Conservation (phyloP, 2,329 filamentous ascomycete genomes). For the Trichoderma breve region DNA sequence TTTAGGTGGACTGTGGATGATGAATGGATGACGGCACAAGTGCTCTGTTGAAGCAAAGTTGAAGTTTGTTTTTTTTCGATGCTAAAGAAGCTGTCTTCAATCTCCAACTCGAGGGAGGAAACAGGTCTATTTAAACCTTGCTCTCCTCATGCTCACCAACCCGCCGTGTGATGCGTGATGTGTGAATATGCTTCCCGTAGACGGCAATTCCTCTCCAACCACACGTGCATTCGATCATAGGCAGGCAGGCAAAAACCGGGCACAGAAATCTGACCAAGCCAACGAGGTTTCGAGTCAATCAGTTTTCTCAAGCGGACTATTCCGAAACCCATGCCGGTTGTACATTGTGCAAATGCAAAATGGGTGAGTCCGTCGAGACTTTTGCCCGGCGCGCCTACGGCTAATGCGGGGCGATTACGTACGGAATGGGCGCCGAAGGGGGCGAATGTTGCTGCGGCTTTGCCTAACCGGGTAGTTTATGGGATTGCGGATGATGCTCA, state of each 20-base stretch:
- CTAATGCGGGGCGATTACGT: constrained; percentile 20
- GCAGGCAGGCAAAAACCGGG: constrained; percentile 10
- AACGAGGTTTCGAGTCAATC: not conserved
- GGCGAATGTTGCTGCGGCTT: not conserved
- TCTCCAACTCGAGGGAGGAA: not conserved
- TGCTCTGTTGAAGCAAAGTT: not conserved
- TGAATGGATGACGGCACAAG: constrained; percentile 17
- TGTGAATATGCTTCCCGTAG: not conserved
- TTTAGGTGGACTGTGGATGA: not conserved
- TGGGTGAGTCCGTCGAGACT: not conserved
- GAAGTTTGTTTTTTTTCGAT: not conserved
- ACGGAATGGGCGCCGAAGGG: constrained; percentile 11
- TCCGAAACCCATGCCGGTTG: constrained; percentile 8
- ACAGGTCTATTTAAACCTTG: constrained; percentile 11
- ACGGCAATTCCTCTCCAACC: not conserved
- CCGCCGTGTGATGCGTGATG: not conserved
- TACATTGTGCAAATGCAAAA: not conserved
- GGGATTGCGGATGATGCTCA: not conserved
- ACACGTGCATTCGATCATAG: constrained; percentile 13
- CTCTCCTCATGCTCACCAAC: not conserved
- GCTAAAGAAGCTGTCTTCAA: not conserved
- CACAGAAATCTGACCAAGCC: not conserved
- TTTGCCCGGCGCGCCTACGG: constrained; percentile 13
- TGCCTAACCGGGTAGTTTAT: not conserved
- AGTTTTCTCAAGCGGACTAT: constrained; percentile 4